These are phyloP conservation scores for Microascus cirrosus DNA, from an alignment of 2,329 filamentous ascomycete genomes.

Conservation along the genomic window DNA sequence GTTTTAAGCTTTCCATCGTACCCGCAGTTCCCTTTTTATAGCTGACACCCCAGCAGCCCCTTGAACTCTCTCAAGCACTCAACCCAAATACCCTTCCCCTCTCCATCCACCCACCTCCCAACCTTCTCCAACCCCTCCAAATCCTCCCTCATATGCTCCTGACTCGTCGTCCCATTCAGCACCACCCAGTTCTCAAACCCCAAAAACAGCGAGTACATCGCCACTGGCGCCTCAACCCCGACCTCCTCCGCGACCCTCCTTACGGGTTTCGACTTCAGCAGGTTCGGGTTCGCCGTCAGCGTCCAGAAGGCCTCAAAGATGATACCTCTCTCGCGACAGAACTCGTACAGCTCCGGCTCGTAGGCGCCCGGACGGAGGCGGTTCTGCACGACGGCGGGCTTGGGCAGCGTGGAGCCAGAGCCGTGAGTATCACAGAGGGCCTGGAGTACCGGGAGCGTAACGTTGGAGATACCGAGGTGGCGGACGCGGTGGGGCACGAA, in stretches of 20 bases:
- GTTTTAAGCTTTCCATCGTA: neutral
- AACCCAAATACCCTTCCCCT: conserved; percentile 36
- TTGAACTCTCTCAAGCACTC: conserved; percentile 36
- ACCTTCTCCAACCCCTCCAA: conserved; percentile 29
- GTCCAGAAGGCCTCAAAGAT: conserved; percentile 46
- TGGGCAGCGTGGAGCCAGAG: conserved; percentile 20
- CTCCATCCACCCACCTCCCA: conserved; percentile 27
- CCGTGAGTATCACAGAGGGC: conserved; percentile 31
- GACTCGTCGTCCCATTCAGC: conserved; percentile 33
- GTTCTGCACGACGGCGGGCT: conserved; percentile 60
- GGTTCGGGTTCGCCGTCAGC: conserved; percentile 30
- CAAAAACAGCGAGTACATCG: conserved; percentile 36
- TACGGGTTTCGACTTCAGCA: conserved; percentile 33
- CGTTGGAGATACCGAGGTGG: conserved; percentile 66
- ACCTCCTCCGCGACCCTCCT: conserved; percentile 30
- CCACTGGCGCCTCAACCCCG: conserved; percentile 24
- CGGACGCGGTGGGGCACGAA: conserved; percentile 56
- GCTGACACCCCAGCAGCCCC: conserved; percentile 3
- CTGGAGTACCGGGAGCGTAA: conserved; percentile 44
- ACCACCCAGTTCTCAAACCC: conserved; percentile 29
- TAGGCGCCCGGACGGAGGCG: conserved; percentile 57
- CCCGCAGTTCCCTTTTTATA: neutral
- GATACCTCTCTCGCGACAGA: conserved; percentile 28
- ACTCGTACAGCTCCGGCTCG: conserved; percentile 36
- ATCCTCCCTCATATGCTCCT: conserved; percentile 37